These are phyloP conservation scores for Trametes versicolor DNA, from an alignment of 1,284 basidiomycete genomes.

Conservation along the genomic window DNA sequence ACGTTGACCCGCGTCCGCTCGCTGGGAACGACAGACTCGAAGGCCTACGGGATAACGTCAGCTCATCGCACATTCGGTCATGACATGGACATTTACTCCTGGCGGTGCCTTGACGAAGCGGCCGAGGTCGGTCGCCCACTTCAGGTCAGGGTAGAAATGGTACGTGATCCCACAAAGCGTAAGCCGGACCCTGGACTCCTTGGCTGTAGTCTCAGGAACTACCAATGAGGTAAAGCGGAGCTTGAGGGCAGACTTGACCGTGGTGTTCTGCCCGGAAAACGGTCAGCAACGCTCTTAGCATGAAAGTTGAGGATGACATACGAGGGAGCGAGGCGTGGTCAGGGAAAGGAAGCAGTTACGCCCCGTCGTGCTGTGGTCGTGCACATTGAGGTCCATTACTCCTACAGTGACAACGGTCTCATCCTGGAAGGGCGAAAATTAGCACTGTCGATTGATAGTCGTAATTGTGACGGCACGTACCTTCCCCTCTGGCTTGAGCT, in stretches of 20 bases:
- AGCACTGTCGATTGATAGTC: neutral
- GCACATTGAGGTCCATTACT: constrained; percentile 69
- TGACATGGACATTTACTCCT: constrained; percentile 67
- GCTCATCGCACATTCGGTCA: constrained; percentile 7
- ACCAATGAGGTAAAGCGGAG: constrained; percentile 74
- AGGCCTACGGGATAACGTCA: constrained; percentile 62
- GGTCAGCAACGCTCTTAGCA: neutral
- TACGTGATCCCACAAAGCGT: constrained; percentile 74
- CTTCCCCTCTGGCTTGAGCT: constrained; percentile 76
- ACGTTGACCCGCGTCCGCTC: constrained; percentile 83
- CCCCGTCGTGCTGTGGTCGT: constrained; percentile 53
- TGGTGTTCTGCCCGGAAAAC: constrained; percentile 48
- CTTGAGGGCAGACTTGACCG: constrained; percentile 65
- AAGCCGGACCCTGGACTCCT: constrained; percentile 82
- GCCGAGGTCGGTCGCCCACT: constrained; percentile 72
- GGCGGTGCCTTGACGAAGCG: constrained; percentile 86
- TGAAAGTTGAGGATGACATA: constrained; percentile 43
- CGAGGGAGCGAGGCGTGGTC: constrained; percentile 63
- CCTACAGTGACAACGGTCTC: constrained; percentile 74
- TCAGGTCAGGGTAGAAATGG: constrained; percentile 69
- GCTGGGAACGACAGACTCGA: constrained; percentile 93
- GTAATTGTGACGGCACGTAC: constrained; percentile 46
- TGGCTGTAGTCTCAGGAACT: constrained; percentile 73
- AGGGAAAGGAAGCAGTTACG: constrained; percentile 56
- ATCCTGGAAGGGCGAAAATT: constrained; percentile 54